Conservation (phyloP, 768 basidiomycete species). For the Imleria badia region DNA sequence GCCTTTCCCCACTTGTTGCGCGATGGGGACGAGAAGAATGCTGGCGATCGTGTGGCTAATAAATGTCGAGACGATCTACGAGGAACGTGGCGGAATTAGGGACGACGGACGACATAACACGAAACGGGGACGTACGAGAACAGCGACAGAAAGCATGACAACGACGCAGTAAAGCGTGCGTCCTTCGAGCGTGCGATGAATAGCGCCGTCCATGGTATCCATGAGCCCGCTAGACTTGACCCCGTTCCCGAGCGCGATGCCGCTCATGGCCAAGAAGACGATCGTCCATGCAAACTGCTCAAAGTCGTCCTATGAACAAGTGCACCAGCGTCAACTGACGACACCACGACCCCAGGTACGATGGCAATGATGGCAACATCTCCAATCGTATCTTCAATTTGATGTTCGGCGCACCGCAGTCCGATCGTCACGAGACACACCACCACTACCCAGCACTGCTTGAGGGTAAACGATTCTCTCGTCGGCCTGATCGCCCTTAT, state of each 20-base stretch:
- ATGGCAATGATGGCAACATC: conserved; percentile 99
- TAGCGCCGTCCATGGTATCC: conserved; percentile 65
- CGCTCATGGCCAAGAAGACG: conserved; percentile 97
- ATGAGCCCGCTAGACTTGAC: conserved; percentile 88
- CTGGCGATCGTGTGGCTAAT: conserved; percentile 98
- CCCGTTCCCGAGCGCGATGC: conserved; percentile 93
- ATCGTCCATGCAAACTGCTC: conserved; percentile 94
- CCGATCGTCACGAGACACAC: conserved; percentile 83
- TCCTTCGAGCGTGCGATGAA: conserved; percentile 60
- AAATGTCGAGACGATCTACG: conserved; percentile 83
- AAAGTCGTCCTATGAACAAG: conserved; percentile 73
- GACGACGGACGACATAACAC: background rate
- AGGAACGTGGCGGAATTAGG: background rate
- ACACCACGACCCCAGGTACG: conserved; percentile 48
- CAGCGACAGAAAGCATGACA: conserved; percentile 63
- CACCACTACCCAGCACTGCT: conserved; percentile 88
- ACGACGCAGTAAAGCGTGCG: conserved; percentile 68
- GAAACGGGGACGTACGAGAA: conserved; percentile 50
- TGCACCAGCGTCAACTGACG: background rate
- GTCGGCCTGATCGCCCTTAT: conserved; percentile 85
- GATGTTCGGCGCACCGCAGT: conserved; percentile 87
- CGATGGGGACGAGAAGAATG: conserved; percentile 95
- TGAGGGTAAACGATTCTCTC: conserved; percentile 73
- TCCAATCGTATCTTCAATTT: conserved; percentile 73
- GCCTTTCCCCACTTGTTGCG: conserved; percentile 82